phyloP scores from a whole-genome alignment of 169 alveolate genomes.

The Perkinsus olseni region DNA sequence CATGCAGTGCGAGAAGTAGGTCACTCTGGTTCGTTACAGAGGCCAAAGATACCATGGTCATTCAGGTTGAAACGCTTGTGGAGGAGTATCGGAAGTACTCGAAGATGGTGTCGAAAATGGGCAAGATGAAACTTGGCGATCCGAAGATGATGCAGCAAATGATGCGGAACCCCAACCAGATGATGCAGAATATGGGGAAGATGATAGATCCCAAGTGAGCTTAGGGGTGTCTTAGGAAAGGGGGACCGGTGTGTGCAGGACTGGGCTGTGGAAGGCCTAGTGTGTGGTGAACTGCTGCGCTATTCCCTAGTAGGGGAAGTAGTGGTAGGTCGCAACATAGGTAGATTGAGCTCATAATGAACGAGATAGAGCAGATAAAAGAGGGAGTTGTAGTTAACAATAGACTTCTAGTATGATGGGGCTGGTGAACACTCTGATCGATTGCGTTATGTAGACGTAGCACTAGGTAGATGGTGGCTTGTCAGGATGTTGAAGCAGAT shows the following conservation, averaged over 20 bases:
- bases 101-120: conserved; percentile 93
- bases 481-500: conserved; percentile 76
- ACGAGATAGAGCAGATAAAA: no score
- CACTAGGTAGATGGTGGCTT: background rate
- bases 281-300: no score
- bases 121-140: conserved; percentile 85
- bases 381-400: no score
- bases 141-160: conserved; percentile 64
- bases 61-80: conserved; percentile 79
- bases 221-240: background rate
- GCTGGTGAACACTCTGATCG: background rate
- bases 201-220: conserved; percentile 79
- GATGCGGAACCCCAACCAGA: conserved; percentile 87
- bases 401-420: no score
- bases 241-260: no score
- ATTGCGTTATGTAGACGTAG: background rate
- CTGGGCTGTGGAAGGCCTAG: no score
- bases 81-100: conserved; percentile 88
- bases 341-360: no score
- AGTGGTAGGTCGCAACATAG: no score
- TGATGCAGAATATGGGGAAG: conserved; percentile 82
- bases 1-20: background rate
- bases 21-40: background rate
- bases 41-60: conserved; percentile 39
- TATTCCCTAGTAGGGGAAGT: no score